These are phyloP conservation scores for Paecilomyces dactylethromorphus DNA, from an alignment of 2,329 filamentous ascomycete genomes.

Conservation along the genomic window DNA sequence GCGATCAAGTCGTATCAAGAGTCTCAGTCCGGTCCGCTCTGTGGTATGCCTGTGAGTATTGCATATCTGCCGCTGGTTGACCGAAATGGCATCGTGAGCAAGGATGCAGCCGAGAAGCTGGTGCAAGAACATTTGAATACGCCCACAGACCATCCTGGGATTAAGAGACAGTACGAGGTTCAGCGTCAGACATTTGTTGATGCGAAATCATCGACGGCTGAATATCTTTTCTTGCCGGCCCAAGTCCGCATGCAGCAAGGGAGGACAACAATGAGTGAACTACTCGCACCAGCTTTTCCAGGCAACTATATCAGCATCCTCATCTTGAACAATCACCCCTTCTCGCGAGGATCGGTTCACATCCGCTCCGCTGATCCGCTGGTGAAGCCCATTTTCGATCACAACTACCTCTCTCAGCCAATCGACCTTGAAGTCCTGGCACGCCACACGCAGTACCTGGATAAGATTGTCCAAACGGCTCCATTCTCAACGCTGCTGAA, in stretches of 20 bases:
- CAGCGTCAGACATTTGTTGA: slow-evolving; percentile 9
- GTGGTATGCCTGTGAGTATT: slow-evolving; percentile 15
- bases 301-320: slow-evolving; percentile 16
- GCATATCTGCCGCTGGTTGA: slow-evolving; percentile 20
- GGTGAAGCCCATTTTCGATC: slow-evolving; percentile 37
- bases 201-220: slow-evolving; percentile 2
- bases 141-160: not conserved
- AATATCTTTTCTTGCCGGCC: slow-evolving; percentile 11
- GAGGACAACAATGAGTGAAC: slow-evolving; percentile 8
- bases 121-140: slow-evolving; percentile 1
- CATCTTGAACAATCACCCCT: slow-evolving; percentile 22
- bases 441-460: slow-evolving; percentile 19
- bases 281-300: slow-evolving; percentile 8
- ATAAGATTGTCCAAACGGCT: slow-evolving; percentile 12
- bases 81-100: slow-evolving; percentile 8
- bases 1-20: slow-evolving; percentile 16
- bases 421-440: slow-evolving; percentile 38
- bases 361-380: slow-evolving; percentile 22
- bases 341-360: slow-evolving; percentile 24
- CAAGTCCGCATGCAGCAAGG: slow-evolving; percentile 11
- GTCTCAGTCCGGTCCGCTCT: slow-evolving; percentile 15
- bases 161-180: slow-evolving; percentile 8
- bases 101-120: slow-evolving; percentile 5
- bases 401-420: slow-evolving; percentile 38
- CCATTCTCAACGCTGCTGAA: slow-evolving; percentile 14